These are phyloP conservation scores for Talaromyces albobiverticillius DNA, from an alignment of 2,329 filamentous ascomycete species.

Conservation along the genomic window DNA sequence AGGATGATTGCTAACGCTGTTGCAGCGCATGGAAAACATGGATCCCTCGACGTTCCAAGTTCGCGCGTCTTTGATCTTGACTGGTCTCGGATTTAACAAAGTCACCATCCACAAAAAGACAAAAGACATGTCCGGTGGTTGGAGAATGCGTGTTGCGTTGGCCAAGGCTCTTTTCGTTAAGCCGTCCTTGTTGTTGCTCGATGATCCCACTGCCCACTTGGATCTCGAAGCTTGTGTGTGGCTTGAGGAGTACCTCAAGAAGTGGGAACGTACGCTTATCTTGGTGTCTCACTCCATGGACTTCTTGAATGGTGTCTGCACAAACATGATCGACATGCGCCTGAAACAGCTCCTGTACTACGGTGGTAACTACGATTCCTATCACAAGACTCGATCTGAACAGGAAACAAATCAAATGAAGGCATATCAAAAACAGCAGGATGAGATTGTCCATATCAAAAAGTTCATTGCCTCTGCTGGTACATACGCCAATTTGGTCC, in stretches of 20 bases:
- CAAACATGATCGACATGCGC: conserved; percentile 98
- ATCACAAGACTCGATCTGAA: conserved; percentile 89
- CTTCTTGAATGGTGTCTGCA: conserved; percentile 98
- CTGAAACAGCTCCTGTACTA: conserved; percentile 88
- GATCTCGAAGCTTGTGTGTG: conserved; percentile 99
- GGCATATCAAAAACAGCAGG: conserved; percentile 98
- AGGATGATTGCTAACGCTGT: conserved; percentile 21
- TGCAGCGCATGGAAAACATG: conserved; percentile 95
- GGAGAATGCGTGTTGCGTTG: conserved; percentile 98
- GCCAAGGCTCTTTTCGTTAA: conserved; percentile 98
- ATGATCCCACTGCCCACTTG: conserved; percentile 98
- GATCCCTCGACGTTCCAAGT: conserved; percentile 96
- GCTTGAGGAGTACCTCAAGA: conserved; percentile 99
- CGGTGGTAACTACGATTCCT: conserved; percentile 99
- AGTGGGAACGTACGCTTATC: conserved; percentile 96
- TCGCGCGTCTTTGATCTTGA: conserved; percentile 92
- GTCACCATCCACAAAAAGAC: conserved; percentile 97
- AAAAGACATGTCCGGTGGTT: conserved; percentile 99
- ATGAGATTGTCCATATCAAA: conserved; percentile 99
- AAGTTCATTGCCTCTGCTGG: conserved; percentile 99
- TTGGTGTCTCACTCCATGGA: conserved; percentile 98
- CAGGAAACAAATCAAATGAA: conserved; percentile 98
- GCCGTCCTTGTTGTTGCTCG: conserved; percentile 89
- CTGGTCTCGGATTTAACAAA: conserved; percentile 99
- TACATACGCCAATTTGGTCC: conserved; percentile 99